phyloP scores from a whole-genome alignment of 2,329 filamentous ascomycete genomes.

The Pezicula radicicola region DNA sequence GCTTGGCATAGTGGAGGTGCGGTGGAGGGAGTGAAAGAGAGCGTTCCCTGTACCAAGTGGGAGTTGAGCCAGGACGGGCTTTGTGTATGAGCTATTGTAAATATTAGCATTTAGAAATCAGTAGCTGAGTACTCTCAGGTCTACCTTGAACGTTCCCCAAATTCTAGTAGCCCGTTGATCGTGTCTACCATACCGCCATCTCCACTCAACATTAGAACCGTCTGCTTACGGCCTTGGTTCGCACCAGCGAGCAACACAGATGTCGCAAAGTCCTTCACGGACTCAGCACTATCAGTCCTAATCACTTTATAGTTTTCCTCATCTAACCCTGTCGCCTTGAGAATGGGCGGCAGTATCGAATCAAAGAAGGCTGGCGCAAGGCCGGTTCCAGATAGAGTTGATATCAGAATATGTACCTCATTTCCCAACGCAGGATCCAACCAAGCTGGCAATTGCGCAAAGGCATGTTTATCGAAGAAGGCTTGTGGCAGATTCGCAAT shows the following conservation, averaged over 20 bases:
- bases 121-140: constrained; percentile 16
- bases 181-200: constrained; percentile 86
- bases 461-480: constrained; percentile 33
- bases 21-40: constrained; percentile 58
- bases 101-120: constrained; percentile 4
- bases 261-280: constrained; percentile 61
- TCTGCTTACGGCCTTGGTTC: constrained; percentile 45
- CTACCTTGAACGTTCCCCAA: constrained; percentile 17
- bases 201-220: constrained; percentile 77
- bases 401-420: constrained; percentile 62
- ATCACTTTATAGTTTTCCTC: constrained; percentile 47
- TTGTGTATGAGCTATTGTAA: constrained; percentile 16
- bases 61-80: constrained; percentile 48
- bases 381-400: constrained; percentile 61
- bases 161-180: constrained; percentile 60
- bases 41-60: constrained; percentile 66
- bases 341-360: constrained; percentile 51
- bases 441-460: constrained; percentile 37
- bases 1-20: constrained; percentile 41
- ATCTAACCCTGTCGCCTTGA: constrained; percentile 42
- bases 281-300: constrained; percentile 60
- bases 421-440: constrained; percentile 10
- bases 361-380: constrained; percentile 54
- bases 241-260: constrained; percentile 45
- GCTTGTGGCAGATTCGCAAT: constrained; percentile 32